These are phyloP conservation scores for Penicillium flavigenum DNA, from an alignment of 495 filamentous ascomycete species.

Conservation along the genomic window DNA sequence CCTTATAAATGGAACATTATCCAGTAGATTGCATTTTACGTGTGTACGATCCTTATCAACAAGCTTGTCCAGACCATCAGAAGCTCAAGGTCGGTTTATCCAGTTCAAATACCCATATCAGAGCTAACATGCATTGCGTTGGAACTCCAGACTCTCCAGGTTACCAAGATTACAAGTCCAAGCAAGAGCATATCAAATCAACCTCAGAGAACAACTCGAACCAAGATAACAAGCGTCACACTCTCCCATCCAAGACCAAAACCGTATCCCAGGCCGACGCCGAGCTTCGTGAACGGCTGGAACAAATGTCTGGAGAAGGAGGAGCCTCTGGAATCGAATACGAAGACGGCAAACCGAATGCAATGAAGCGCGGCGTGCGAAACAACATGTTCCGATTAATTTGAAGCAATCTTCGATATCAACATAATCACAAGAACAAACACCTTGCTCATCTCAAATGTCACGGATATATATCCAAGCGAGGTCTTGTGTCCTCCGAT, in stretches of 20 bases:
- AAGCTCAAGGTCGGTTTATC: conserved; percentile 13
- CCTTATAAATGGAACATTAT: background rate
- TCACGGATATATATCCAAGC: conserved; percentile 3
- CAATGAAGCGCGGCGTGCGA: conserved; percentile 76
- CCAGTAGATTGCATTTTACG: background rate
- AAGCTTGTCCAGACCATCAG: conserved; percentile 1
- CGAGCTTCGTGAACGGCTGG: conserved; percentile 64
- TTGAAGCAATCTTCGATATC: conserved; percentile 27
- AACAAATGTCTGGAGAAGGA: conserved; percentile 69
- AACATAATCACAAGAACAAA: background rate
- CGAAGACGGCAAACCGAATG: conserved; percentile 69
- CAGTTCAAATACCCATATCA: background rate
- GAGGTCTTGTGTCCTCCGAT: background rate
- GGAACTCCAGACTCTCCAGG: background rate
- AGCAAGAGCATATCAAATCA: conserved; percentile 2
- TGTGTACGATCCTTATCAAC: conserved; percentile 8
- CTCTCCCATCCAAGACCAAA: conserved; percentile 33
- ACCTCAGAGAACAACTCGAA: conserved; percentile 2
- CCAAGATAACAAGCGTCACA: conserved; percentile 6
- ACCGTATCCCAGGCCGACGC: conserved; percentile 64
- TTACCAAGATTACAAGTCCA: background rate
- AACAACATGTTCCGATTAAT: conserved; percentile 79
- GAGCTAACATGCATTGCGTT: background rate
- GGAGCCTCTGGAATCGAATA: conserved; percentile 77
- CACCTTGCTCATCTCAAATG: background rate